Evolutionary conservation across 805 yeast genomes (phyloP).

Genomic region (Nadsonia fulvescens): DNA sequence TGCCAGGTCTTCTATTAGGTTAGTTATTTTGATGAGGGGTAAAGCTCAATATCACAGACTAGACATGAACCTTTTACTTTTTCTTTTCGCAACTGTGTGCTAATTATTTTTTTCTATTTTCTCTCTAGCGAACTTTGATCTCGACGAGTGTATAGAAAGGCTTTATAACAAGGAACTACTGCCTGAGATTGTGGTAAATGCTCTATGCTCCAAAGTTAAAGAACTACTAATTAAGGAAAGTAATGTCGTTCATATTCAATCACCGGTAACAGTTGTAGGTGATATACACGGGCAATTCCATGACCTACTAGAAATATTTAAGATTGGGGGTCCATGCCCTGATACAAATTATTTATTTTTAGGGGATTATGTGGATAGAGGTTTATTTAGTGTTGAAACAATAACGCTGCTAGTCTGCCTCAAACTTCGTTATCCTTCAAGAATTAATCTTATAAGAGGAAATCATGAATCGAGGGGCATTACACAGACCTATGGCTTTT

Average conservation of each 20-base stretch:
- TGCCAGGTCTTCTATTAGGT: too few relatives aligned
- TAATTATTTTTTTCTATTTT: too few relatives aligned
- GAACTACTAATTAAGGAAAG: constrained; percentile 65
- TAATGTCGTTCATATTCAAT: constrained; percentile 64
- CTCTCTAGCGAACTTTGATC: too few relatives aligned
- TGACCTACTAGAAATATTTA: constrained; percentile 79
- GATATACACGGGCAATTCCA: constrained; percentile 97
- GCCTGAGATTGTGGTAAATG: constrained; percentile 52
- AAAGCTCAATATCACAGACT: too few relatives aligned
- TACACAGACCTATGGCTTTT: constrained; percentile 93
- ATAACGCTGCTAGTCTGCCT: constrained; percentile 66
- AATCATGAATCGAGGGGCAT: constrained; percentile 95
- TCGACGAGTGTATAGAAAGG: constrained; percentile 55
- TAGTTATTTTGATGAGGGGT: too few relatives aligned
- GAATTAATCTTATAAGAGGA: constrained; percentile 75
- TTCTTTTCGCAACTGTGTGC: too few relatives aligned
- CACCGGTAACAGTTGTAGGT: constrained; percentile 92
- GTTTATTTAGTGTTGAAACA: constrained; percentile 85
- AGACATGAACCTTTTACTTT: too few relatives aligned
- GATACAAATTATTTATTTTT: constrained; percentile 81
- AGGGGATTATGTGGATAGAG: constrained; percentile 95
- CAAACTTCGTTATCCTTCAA: constrained; percentile 71
- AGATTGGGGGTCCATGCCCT: constrained; percentile 86
- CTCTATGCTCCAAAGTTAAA: constrained; percentile 65
- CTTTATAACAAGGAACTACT: constrained; percentile 45